Percentiles rank a stretch among this genome's conserved stretches.
phyloP scores from a whole-genome alignment of 1,284 basidiomycete genomes.

The Ganoderma meredithae region DNA sequence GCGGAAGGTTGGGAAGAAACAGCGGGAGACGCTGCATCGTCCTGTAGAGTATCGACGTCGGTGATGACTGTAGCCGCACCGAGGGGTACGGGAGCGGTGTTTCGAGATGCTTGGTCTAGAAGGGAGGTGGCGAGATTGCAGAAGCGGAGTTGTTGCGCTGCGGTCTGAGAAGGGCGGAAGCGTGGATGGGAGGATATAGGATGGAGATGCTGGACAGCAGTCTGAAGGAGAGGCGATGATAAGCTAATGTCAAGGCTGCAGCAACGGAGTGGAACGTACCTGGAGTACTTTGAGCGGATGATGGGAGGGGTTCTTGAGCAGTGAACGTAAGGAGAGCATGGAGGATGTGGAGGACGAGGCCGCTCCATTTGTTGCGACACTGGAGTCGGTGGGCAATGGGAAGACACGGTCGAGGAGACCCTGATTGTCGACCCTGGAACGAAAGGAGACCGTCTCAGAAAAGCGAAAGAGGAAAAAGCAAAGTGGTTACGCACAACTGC shows the following conservation, averaged over 20 bases:
- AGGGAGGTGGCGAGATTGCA: slow-evolving; percentile 75
- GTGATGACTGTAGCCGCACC: slow-evolving; percentile 54
- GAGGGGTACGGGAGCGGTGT: slow-evolving; percentile 53
- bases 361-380: slow-evolving; percentile 43
- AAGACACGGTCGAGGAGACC: slow-evolving; percentile 83
- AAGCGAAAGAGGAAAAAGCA: slow-evolving; percentile 7
- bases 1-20: slow-evolving; percentile 35
- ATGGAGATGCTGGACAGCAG: slow-evolving; percentile 69
- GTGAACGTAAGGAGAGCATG: slow-evolving; percentile 65
- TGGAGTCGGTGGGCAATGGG: slow-evolving; percentile 54
- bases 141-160: slow-evolving; percentile 74
- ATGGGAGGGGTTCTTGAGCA: slow-evolving; percentile 62
- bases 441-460: slow-evolving; percentile 17
- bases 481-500: slow-evolving; percentile 59
- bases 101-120: slow-evolving; percentile 69
- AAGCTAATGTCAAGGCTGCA: slow-evolving; percentile 16
- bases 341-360: slow-evolving; percentile 35
- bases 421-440: slow-evolving; percentile 68
- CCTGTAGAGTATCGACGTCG: slow-evolving; percentile 36
- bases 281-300: slow-evolving; percentile 61
- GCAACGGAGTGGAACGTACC: slow-evolving; percentile 44
- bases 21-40: slow-evolving; percentile 31
- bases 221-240: slow-evolving; percentile 43
- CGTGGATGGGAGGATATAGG: slow-evolving; percentile 74
- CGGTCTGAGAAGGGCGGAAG: slow-evolving; percentile 63